Evolutionary conservation across 495 filamentous ascomycete species (phyloP), one percentile per base, ranked within the genome.

Genomic region (Corynascus novoguineensis): DNA sequence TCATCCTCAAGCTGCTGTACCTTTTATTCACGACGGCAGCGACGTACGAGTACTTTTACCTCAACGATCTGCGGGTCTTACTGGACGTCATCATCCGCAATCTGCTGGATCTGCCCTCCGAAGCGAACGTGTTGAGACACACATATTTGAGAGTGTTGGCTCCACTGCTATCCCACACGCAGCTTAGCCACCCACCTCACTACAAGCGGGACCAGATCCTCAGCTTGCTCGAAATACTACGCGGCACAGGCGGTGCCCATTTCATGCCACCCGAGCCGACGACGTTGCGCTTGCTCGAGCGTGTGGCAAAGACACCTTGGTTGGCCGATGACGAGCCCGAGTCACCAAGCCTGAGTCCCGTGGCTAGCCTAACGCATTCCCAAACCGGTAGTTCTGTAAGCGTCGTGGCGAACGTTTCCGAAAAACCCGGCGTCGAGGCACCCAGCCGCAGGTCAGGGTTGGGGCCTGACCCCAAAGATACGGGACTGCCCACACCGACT

Each of bases 31-130:
- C 90, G 10, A 97, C 89, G 12, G 81, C 83, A 4, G 81, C 87
- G 27, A 98, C 95, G 1, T 87, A 91, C 70, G 93, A 98, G 69
- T 98, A 97, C 70, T 98, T 98, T 70, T 98, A 96, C 66, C 96
- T 89, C 19, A 98, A 98, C 69, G 93, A 98, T 65, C 79, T 98
- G 8, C 88, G 89, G 40, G 93, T 98, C 12, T 81, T 98, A 14
- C 81, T 97, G 38, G 93, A 98, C 64, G 92, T 98, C 64, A 88
- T 97, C 51, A 89, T 98, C 54, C 90, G 93, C 34, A 98, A 98
- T 62, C 78, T 98, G 12, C 82, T 97, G 35, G 93, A 98, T 68
- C 79, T 98, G 5, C 92, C 92, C 0, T 84, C 87, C 55, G 89
- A 92, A 60, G 79, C 89, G 51, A 78, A 81, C 50, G 81, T 89